Evolutionary conservation across 139 green algal species (phyloP).

Genomic region (Tetradesmus obliquus): DNA sequence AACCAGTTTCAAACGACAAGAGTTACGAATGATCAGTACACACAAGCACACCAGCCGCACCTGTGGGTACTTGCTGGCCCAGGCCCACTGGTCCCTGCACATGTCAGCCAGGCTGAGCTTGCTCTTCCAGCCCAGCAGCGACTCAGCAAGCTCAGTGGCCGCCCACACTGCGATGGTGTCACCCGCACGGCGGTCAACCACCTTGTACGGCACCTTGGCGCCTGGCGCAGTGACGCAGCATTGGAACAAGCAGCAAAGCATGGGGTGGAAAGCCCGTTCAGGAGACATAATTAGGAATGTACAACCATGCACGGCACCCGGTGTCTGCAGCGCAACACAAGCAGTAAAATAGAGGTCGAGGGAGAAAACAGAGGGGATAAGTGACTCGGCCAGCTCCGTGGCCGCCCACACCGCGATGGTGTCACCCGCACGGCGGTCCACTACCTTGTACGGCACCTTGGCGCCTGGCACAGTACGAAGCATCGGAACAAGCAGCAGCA

Average conservation of each 20-base stretch:
- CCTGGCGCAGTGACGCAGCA: background rate
- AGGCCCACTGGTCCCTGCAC: slow-evolving; percentile 96
- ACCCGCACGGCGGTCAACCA: slow-evolving; percentile 78
- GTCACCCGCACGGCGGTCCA: slow-evolving; percentile 83
- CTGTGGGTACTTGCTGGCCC: slow-evolving; percentile 90
- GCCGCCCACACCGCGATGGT: slow-evolving; percentile 89
- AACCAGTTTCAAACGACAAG: no score
- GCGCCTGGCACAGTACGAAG: slow-evolving; percentile 1
- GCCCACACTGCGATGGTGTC: slow-evolving; percentile 59
- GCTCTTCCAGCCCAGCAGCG: slow-evolving; percentile 93
- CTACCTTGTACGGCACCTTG: slow-evolving; percentile 73
- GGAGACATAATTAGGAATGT: no score
- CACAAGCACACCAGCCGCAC: slow-evolving; percentile 32
- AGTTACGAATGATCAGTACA: no score
- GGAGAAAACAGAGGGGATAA: no score
- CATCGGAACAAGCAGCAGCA: background rate
- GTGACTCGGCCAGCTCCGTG: slow-evolving; percentile 75
- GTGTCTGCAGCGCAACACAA: no score
- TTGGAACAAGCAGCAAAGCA: background rate
- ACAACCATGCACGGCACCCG: no score
- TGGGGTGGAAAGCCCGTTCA: no score
- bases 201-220: slow-evolving; percentile 68
- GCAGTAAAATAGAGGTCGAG: background rate
- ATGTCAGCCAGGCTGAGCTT: slow-evolving; percentile 91
- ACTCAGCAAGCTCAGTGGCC: slow-evolving; percentile 70